These are phyloP conservation scores for Lanmaoa rubissima DNA, from an alignment of 768 basidiomycete species.

Conservation along the genomic window DNA sequence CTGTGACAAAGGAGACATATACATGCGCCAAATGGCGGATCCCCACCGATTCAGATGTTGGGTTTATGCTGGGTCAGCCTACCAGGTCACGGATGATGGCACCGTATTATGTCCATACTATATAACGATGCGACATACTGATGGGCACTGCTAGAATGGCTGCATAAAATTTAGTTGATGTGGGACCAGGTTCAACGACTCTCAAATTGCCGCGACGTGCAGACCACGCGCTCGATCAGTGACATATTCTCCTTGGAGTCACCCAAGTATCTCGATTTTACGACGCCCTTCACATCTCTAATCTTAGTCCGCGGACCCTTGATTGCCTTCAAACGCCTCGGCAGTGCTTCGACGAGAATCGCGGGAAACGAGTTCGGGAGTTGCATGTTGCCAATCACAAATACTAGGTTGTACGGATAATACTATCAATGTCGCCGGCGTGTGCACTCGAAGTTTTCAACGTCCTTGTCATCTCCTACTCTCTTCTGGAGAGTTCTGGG, in stretches of 20 bases:
- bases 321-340: background rate
- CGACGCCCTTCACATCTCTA: background rate
- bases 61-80: background rate
- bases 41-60: no score
- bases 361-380: background rate
- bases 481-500: background rate
- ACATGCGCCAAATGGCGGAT: no score
- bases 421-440: no score
- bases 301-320: background rate
- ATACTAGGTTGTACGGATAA: no score
- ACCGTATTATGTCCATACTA: background rate
- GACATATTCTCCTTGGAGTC: no score
- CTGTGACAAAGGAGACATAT: no score
- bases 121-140: background rate
- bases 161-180: background rate
- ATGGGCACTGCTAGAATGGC: background rate
- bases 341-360: background rate
- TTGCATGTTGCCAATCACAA: no score
- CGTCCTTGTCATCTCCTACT: no score
- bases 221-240: background rate
- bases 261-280: background rate
- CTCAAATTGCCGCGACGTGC: background rate
- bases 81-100: no score
- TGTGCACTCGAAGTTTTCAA: background rate
- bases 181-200: background rate